Conservation (phyloP, 306 rosid genomes). For the Fragaria ananassa region DNA sequence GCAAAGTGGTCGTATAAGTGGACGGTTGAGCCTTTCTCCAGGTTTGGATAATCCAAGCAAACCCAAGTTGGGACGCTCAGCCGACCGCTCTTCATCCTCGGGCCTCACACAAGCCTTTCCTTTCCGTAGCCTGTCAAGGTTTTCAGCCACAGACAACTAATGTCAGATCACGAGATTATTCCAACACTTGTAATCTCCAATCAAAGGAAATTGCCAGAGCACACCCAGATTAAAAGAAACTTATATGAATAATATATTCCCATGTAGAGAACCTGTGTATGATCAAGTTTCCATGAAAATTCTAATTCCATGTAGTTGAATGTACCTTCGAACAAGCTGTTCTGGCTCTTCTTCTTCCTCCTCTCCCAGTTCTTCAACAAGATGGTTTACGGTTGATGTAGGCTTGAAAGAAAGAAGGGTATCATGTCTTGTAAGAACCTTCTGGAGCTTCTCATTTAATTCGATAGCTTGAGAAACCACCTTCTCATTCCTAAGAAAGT, state of each 20-base stretch:
- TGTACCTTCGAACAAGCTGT: constrained; percentile 80
- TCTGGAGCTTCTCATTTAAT: constrained; percentile 83
- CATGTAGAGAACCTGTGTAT: neutral
- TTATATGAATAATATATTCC: neutral
- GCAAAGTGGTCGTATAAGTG: constrained; percentile 66
- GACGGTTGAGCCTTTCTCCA: constrained; percentile 66
- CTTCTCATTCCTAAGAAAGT: constrained; percentile 59
- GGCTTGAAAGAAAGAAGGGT: constrained; percentile 65
- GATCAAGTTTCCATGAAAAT: neutral
- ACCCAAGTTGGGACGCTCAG: constrained; percentile 43
- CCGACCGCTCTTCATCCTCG: constrained; percentile 61
- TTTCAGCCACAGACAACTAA: constrained; percentile 17
- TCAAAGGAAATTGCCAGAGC: neutral
- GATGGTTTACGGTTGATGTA: constrained; percentile 37
- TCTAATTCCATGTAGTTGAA: neutral
- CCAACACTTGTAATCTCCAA: neutral
- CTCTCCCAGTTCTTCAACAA: constrained; percentile 51
- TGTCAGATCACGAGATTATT: constrained; percentile 13
- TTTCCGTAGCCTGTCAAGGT: constrained; percentile 67
- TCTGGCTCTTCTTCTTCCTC: constrained; percentile 93
- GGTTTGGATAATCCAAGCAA: constrained; percentile 48
- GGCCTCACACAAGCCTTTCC: constrained; percentile 90
- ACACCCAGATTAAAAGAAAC: neutral
- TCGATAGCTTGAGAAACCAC: constrained; percentile 80
- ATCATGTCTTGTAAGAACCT: constrained; percentile 80